Conservation (phyloP, 2,329 filamentous ascomycete genomes). For the Colletotrichum lini region DNA sequence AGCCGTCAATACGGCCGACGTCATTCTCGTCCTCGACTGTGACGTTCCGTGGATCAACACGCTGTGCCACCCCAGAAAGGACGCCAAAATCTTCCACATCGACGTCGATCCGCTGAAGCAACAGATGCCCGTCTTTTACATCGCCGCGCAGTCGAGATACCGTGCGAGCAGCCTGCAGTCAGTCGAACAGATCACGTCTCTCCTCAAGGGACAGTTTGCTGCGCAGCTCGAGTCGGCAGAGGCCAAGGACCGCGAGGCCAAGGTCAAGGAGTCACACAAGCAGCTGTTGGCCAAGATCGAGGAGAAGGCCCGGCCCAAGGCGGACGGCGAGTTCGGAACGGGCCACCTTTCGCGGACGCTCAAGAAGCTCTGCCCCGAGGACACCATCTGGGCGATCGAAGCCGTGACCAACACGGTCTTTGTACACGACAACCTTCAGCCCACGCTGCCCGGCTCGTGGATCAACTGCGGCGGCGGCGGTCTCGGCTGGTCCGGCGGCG, state of each 20-base stretch:
- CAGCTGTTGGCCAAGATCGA: slow-evolving; percentile 73
- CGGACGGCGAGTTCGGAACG: slow-evolving; percentile 66
- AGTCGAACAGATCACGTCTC: slow-evolving; percentile 77
- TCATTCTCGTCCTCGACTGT: slow-evolving; percentile 88
- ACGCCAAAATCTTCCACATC: slow-evolving; percentile 73
- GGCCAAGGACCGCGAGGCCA: slow-evolving; percentile 62
- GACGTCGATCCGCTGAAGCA: slow-evolving; percentile 78
- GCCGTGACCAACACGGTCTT: slow-evolving; percentile 80
- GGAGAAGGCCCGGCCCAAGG: slow-evolving; percentile 68
- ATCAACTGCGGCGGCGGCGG: slow-evolving; percentile 87
- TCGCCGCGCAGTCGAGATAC: slow-evolving; percentile 76
- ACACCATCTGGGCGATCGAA: slow-evolving; percentile 83
- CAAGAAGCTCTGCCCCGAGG: slow-evolving; percentile 53
- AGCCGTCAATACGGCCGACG: slow-evolving; percentile 81
- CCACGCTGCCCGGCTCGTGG: slow-evolving; percentile 78
- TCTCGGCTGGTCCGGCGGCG: slow-evolving; percentile 85
- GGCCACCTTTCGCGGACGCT: slow-evolving; percentile 55
- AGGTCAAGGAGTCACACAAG: slow-evolving; percentile 70
- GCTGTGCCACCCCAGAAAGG: slow-evolving; percentile 68
- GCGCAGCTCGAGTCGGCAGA: slow-evolving; percentile 55
- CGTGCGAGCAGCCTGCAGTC: slow-evolving; percentile 75
- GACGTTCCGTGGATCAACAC: slow-evolving; percentile 97
- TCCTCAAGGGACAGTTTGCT: slow-evolving; percentile 65
- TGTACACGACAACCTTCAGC: slow-evolving; percentile 80
- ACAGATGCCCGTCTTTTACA: slow-evolving; percentile 81